Evolutionary conservation across 352 stramenopile genomes (phyloP), one percentile per base, ranked within the genome.

Genomic region (Phytophthora cajani): DNA sequence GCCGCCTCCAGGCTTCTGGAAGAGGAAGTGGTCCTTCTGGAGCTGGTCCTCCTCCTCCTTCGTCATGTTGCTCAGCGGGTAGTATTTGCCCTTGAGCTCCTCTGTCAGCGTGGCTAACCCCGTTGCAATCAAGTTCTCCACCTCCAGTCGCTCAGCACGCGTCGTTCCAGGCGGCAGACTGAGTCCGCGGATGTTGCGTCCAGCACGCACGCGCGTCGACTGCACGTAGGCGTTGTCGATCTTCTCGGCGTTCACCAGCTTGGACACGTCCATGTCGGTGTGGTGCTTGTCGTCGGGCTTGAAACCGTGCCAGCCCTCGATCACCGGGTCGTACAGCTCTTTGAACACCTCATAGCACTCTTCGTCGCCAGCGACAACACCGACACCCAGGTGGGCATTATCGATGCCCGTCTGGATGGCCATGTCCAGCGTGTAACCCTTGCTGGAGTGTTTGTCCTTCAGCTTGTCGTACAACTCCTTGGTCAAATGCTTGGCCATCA

Each of bases 31-130:
- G 19, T 96, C 86, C 58, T 90, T 80, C 42, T 97, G 92, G 6
- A 98, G 80, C 78, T 98, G 90, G 23, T 98, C 82, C 63, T 98
- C 92, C 58, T 97, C 84, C 46, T 94, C 82, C 64, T 96, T 96
- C 0, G 88, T 95, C 88, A 98, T 98, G 56, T 88, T 87, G 62
- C 88, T 88, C 5, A 98, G 75, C 12, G 90, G 84, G 44, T 92
- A 85, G 72, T 98, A 98, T 52, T 89, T 96, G 49, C 95, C 94
- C 61, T 90, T 76, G 8, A 96, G 80, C 47, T 96, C 89, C 0
- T 89, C 82, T 0, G 79, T 74, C 25, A 97, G 84, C 8, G 86
- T 62, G 11, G 78, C 73, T 12, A 97, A 74, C 46, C 87, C 94
- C 36, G 88, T 92, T 2, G 82, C 76, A 23, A 98, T 81, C 14